Percentiles rank a stretch among this genome's conserved stretches.
Evolutionary conservation across 495 filamentous ascomycete species (phyloP).

Genomic region (Penicillium fimorum): DNA sequence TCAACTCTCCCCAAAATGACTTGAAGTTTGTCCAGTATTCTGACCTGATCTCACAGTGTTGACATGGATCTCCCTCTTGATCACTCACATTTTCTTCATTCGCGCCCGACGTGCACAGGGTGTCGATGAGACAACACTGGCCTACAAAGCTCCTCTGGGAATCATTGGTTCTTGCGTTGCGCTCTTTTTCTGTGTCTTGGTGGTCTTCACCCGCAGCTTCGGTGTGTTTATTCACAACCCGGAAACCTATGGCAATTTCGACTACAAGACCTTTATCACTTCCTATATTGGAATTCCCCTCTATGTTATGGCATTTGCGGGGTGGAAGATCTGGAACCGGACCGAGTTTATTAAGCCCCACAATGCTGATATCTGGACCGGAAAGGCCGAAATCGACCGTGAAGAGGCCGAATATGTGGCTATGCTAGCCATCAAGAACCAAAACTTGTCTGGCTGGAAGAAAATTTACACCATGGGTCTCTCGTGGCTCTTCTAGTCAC

Average conservation of each 20-base stretch:
- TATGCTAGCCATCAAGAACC: background rate
- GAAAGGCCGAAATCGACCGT: background rate
- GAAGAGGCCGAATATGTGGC: conserved; percentile 2
- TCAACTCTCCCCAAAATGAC: conserved; percentile 39
- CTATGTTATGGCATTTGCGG: conserved; percentile 62
- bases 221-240: conserved; percentile 53
- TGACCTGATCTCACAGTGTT: background rate
- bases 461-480: background rate
- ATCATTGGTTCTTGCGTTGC: conserved; percentile 59
- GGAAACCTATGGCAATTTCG: conserved; percentile 44
- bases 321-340: conserved; percentile 57
- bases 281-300: conserved; percentile 70
- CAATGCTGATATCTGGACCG: conserved; percentile 8
- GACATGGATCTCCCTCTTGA: conserved; percentile 67
- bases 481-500: background rate
- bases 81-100: conserved; percentile 71
- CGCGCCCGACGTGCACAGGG: conserved; percentile 63
- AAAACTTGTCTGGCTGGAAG: background rate
- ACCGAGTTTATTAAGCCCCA: conserved; percentile 12
- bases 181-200: conserved; percentile 59
- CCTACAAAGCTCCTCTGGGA: conserved; percentile 66
- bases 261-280: conserved; percentile 66
- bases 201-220: conserved; percentile 68
- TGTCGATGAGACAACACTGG: conserved; percentile 55
- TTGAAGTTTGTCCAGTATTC: background rate